phyloP scores from a whole-genome alignment of 164 flowering plant species.

The Nymphaea thermarum region DNA sequence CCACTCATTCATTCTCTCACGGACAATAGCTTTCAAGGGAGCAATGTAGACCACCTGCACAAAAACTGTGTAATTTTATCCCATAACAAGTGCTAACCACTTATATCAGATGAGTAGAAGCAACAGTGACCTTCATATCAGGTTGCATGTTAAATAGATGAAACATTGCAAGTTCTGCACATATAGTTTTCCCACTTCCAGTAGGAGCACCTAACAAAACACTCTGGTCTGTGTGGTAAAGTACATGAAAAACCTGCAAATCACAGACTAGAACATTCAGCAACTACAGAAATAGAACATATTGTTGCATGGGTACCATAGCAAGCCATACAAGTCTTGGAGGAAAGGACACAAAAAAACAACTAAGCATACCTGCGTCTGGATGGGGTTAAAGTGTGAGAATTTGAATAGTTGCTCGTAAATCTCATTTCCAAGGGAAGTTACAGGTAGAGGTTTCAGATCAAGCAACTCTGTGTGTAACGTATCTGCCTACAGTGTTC shows the following conservation, averaged over 20 bases:
- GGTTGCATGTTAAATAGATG: conserved; percentile 90
- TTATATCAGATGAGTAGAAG: conserved; percentile 2
- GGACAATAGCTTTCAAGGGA: conserved; percentile 94
- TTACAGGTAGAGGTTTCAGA: conserved; percentile 85
- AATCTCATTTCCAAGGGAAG: conserved; percentile 58
- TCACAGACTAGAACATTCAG: background rate
- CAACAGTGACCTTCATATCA: conserved; percentile 76
- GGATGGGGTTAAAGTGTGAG: conserved; percentile 97
- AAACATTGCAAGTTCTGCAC: conserved; percentile 99
- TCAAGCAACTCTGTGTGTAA: conserved; percentile 94
- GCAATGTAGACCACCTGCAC: conserved; percentile 93
- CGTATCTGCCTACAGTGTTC: conserved; percentile 49
- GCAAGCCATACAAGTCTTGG: background rate
- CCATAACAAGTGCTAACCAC: background rate
- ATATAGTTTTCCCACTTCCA: conserved; percentile 99
- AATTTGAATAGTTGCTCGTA: conserved; percentile 75
- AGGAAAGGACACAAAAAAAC: background rate
- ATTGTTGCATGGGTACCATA: background rate
- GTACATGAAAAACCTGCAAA: conserved; percentile 76
- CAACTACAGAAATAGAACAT: background rate
- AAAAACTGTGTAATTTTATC: background rate
- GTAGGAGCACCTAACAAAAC: conserved; percentile 98
- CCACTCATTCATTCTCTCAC: conserved; percentile 99
- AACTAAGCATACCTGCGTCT: conserved; percentile 66
- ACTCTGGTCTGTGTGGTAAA: conserved; percentile 85